Percentiles rank a stretch among this genome's conserved stretches.
These are phyloP conservation scores for Pseudogymnoascus sp. DNA, from an alignment of 2,329 filamentous ascomycete species.

Conservation along the genomic window DNA sequence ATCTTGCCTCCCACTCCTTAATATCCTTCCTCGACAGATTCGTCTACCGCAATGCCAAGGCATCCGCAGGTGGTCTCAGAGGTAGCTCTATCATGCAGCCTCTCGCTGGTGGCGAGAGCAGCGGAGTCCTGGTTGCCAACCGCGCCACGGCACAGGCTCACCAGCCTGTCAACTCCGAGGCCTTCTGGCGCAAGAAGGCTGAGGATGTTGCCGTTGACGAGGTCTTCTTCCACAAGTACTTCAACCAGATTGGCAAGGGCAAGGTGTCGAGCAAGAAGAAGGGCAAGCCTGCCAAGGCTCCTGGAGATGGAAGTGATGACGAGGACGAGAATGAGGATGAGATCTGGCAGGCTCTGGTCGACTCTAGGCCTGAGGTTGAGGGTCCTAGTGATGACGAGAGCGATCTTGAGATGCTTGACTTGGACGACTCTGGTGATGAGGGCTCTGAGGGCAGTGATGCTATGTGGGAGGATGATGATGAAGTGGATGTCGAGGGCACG, in stretches of 20 bases:
- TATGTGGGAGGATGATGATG: slow-evolving; percentile 39
- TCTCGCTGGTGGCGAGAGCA: slow-evolving; percentile 55
- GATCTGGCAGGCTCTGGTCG: slow-evolving; percentile 85
- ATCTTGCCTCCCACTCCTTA: slow-evolving; percentile 80
- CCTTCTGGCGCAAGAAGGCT: slow-evolving; percentile 87
- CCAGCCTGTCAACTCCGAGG: slow-evolving; percentile 70
- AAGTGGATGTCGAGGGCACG: slow-evolving; percentile 41
- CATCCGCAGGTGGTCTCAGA: slow-evolving; percentile 51
- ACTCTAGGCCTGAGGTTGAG: slow-evolving; percentile 69
- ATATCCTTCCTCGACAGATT: slow-evolving; percentile 97
- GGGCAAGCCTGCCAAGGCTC: slow-evolving; percentile 47
- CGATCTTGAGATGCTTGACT: slow-evolving; percentile 41
- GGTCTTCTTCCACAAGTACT: slow-evolving; percentile 98
- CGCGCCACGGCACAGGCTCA: slow-evolving; percentile 40
- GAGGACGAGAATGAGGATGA: slow-evolving; percentile 64
- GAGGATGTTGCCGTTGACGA: slow-evolving; percentile 85
- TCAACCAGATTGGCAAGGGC: slow-evolving; percentile 62
- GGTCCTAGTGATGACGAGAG: slow-evolving; percentile 50
- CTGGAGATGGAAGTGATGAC: slow-evolving; percentile 34
- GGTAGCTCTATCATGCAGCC: slow-evolving; percentile 97
- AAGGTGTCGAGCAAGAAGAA: slow-evolving; percentile 48
- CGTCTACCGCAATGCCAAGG: slow-evolving; percentile 91
- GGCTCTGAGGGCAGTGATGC: slow-evolving; percentile 20
- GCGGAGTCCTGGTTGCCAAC: slow-evolving; percentile 50
- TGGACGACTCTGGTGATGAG: slow-evolving; percentile 40